Evolutionary conservation across 352 stramenopile species (phyloP).

Genomic region (Halophytophthora polymorphica): DNA sequence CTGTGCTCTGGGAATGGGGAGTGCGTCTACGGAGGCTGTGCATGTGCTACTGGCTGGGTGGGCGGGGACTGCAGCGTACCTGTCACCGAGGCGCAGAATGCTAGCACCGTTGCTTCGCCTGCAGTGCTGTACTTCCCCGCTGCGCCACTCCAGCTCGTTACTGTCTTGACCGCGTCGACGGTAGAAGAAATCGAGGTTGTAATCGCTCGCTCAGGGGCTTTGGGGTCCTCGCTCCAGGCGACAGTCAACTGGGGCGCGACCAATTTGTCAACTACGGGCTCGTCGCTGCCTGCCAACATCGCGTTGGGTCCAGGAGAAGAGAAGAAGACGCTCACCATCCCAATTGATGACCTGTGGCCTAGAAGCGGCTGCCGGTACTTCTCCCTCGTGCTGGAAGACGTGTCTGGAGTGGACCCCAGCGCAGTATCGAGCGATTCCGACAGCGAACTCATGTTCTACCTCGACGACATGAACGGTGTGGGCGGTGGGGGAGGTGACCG

Average conservation of each 20-base stretch:
- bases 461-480: constrained; percentile 50
- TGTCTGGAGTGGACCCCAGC: constrained; percentile 5
- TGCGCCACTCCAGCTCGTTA: constrained; percentile 22
- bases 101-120: constrained; percentile 1
- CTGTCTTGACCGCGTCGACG: constrained; percentile 6
- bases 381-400: constrained; percentile 29
- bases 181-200: constrained; percentile 23
- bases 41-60: constrained; percentile 38
- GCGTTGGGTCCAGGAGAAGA: constrained; percentile 21
- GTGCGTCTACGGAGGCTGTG: constrained; percentile 51
- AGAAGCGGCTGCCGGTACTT: constrained; percentile 37
- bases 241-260: constrained; percentile 20
- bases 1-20: constrained; percentile 53
- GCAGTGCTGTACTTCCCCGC: constrained; percentile 49
- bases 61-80: constrained; percentile 42
- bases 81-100: background rate
- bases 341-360: constrained; percentile 22
- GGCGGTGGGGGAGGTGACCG: constrained; percentile 7
- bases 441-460: constrained; percentile 33
- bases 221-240: constrained; percentile 15
- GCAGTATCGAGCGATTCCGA: constrained; percentile 31
- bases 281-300: constrained; percentile 15
- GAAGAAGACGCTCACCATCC: constrained; percentile 20
- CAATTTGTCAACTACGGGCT: constrained; percentile 28
- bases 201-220: constrained; percentile 29